Base-by-base conservation (phyloP, 192 early-diverging fungal genomes). In the Gryganskiella cystojenkinii region DNA sequence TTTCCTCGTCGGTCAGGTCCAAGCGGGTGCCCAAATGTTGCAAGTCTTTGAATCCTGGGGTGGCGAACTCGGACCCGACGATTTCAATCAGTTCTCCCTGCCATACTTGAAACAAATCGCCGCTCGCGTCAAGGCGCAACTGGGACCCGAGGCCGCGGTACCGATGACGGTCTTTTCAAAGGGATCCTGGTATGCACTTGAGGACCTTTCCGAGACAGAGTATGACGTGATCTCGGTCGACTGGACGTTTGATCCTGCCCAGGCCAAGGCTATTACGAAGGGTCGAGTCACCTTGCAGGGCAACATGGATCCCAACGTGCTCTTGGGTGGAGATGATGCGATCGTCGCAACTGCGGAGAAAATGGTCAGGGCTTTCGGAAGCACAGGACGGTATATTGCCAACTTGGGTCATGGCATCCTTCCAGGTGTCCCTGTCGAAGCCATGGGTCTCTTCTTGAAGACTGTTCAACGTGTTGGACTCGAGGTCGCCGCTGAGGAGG, bases 11-110 rank as follows among this genome's bases (percentile, higher is more conserved):
- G 95, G 92, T 15, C 98, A 99, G 85, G 92, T 95, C 9, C 91
- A 87, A 54, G 96, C 98, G n/a, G 98, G 98, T 51, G 98, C 98
- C 47, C 96, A 96, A 91, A 89, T 97, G 58, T 72, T 97, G 28
- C 98, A 99, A 90, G 91, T 99, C 56, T 99, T 99, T 83, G 98
- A 99, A 56, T 95, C 94, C 30, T 95, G 94, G 92, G 96, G 90
- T n/a, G 96, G 96, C 37, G 96, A 98, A 79, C 86, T 99, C 27
- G 85, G 90, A 28, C 94, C 94, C 10, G 53, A 71, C 20, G 92
- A 94, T 61, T 99, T 97, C 81, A 84, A 85, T 42, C 80, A 82
- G 53, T 98, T 95, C 79, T 92, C 95, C 33, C 84, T 98, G 22
- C 96, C 98, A n/a, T 98, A 97, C 80, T 70, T 97, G 28, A 71